phyloP scores from a whole-genome alignment of 257 asterid genomes.

The Ilex asprella region DNA sequence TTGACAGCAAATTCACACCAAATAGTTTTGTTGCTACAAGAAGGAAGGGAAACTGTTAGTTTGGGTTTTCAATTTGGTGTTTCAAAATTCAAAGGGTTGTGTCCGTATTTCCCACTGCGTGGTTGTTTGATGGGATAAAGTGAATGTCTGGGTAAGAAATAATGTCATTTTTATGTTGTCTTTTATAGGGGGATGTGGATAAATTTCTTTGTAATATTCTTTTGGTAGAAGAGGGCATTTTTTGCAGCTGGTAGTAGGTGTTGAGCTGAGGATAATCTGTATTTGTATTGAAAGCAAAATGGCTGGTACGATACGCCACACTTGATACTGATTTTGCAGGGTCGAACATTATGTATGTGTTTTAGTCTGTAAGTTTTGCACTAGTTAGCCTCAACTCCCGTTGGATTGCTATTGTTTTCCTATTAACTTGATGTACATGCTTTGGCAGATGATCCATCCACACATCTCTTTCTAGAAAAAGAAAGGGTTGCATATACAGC shows the following conservation, averaged over 20 bases:
- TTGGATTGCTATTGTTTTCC: no score
- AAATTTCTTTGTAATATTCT: constrained; percentile 66
- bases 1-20: background rate
- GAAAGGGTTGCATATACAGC: no score
- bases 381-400: no score
- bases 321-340: no score
- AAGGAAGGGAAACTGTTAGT: constrained; percentile 5
- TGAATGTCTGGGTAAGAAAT: constrained; percentile 20
- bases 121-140: constrained; percentile 19
- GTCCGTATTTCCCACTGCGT: background rate
- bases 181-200: constrained; percentile 57
- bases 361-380: no score
- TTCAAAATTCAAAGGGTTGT: constrained; percentile 4
- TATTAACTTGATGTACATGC: no score
- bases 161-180: constrained; percentile 28
- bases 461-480: no score
- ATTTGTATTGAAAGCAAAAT: background rate
- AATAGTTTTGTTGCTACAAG: constrained; percentile 8
- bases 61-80: constrained; percentile 7
- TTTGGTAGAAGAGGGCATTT: constrained; percentile 58
- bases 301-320: no score
- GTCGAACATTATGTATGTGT: no score
- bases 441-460: no score
- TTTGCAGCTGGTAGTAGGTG: constrained; percentile 59
- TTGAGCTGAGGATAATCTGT: constrained; percentile 40